Evolutionary conservation across 163 green algal species (phyloP).

Genomic region (Chlorella variabilis): DNA sequence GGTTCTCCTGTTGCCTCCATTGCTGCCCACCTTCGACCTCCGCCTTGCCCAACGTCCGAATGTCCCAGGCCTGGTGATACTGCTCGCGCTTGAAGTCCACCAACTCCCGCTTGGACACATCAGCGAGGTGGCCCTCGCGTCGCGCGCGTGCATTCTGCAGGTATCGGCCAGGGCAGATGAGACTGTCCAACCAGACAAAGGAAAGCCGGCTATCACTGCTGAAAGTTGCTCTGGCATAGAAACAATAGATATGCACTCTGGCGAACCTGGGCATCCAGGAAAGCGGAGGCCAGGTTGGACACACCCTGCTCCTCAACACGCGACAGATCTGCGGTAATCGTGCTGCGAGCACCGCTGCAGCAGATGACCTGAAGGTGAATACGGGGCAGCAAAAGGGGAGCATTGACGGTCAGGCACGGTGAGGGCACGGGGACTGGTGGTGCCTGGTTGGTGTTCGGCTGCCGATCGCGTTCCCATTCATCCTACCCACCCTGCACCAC

Average conservation of each 20-base stretch:
- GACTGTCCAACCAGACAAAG: neutral
- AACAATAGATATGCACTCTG: too few species aligned
- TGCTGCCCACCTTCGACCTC: conserved; percentile 15
- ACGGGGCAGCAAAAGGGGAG: too few species aligned
- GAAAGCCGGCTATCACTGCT: too few species aligned
- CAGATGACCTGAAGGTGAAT: conserved; percentile 68
- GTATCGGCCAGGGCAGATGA: neutral
- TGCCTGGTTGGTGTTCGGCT: too few species aligned
- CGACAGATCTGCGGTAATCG: conserved; percentile 77
- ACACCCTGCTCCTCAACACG: conserved; percentile 85
- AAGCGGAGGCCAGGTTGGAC: conserved; percentile 71
- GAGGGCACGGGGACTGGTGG: too few species aligned
- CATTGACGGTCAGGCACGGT: too few species aligned
- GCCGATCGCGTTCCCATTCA: too few species aligned
- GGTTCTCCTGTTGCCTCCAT: neutral
- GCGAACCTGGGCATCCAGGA: conserved; percentile 56
- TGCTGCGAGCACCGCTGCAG: conserved; percentile 67
- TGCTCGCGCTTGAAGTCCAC: conserved; percentile 64
- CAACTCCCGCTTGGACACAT: conserved; percentile 62
- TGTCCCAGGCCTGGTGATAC: conserved; percentile 72
- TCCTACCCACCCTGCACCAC: too few species aligned
- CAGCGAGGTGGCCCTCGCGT: conserved; percentile 2
- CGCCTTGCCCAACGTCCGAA: conserved; percentile 62
- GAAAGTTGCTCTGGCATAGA: too few species aligned
- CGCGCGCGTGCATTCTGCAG: conserved; percentile 36